Base-by-base conservation (phyloP, 1,139 yeast species). In the Zygoascus meyerae region DNA sequence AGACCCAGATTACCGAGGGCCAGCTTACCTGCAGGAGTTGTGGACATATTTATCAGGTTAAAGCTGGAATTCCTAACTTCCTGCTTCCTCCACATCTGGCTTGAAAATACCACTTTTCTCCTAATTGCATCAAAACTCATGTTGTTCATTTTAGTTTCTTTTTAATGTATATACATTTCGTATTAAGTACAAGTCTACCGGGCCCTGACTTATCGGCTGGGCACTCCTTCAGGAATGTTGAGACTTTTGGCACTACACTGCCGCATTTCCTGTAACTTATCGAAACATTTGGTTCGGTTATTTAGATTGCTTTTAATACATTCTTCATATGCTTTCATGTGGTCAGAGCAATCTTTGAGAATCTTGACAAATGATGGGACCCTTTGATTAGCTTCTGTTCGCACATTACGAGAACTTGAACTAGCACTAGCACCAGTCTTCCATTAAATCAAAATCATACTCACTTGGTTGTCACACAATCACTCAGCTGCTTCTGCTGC, bases 41-140 rank as follows among this genome's bases (percentile, higher is more conserved):
- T 65, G 81, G 79, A 1, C 97, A 92, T 64, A 73, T 85, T 12
- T 94, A 90, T 68, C 79, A 83, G 68, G 86, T 92, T 68, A 90
- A 90, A 68, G 90, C 89, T 71, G 80, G 92, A 49, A 89, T 92
- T 58, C 97, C 99, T 42, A 92, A 92, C 72, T 86, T 92, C 67
- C 72, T 92, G 52, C 75, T 92, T 46, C 97, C 98, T 40, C 97
- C 98, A 15, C 97, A 92, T 65, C 74, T 92, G 57, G 86, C 84
- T 29, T 52, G 54, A 33, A 45, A 45, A 44, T 18, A 12, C 26
- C 4, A 7, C 6, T 21, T 7, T 21, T 5, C 28, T n/a, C 12
- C n/a, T 34, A 16, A 16, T 34, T 11, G 38, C n/a, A 16, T 12
- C 12, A 11, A 16, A 15, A 12, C n/a, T 12, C 38, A 14, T 15